Conservation (phyloP, 2,329 filamentous ascomycete species). For the Pleochaeta shiraiana region DNA sequence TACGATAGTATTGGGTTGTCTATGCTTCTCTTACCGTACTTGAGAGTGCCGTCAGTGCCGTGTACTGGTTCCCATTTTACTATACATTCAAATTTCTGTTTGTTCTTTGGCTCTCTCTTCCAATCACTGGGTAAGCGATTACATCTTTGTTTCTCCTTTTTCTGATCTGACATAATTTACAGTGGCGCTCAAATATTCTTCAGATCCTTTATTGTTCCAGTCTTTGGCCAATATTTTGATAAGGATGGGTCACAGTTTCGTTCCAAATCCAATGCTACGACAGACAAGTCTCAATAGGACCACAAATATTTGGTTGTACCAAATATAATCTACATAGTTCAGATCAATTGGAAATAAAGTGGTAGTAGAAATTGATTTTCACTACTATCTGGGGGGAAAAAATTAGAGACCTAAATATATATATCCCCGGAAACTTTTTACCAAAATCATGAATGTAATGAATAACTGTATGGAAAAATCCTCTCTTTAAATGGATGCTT, state of each 20-base stretch:
- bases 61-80: slow-evolving; percentile 98
- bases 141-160: not conserved
- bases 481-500: too few relatives aligned
- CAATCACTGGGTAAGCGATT: slow-evolving; percentile 63
- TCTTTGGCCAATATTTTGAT: slow-evolving; percentile 94
- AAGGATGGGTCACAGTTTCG: too few relatives aligned
- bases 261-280: slow-evolving; percentile 49
- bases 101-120: slow-evolving; percentile 93
- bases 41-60: slow-evolving; percentile 63
- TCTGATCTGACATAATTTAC: slow-evolving; percentile 10
- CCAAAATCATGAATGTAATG: too few relatives aligned
- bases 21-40: slow-evolving; percentile 66
- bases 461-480: too few relatives aligned
- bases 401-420: too few relatives aligned
- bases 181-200: slow-evolving; percentile 95
- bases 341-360: too few relatives aligned
- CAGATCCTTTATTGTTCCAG: slow-evolving; percentile 82
- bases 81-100: slow-evolving; percentile 99
- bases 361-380: too few relatives aligned
- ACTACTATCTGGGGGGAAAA: too few relatives aligned
- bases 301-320: too few relatives aligned
- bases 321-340: too few relatives aligned
- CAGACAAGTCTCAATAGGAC: not conserved
- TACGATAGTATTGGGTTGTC: slow-evolving; percentile 59
- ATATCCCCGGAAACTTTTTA: too few relatives aligned